Evolutionary conservation across 176 grass and related monocot species (phyloP), one percentile per base, ranked within the genome.

Genomic region (Eleusine indica): DNA sequence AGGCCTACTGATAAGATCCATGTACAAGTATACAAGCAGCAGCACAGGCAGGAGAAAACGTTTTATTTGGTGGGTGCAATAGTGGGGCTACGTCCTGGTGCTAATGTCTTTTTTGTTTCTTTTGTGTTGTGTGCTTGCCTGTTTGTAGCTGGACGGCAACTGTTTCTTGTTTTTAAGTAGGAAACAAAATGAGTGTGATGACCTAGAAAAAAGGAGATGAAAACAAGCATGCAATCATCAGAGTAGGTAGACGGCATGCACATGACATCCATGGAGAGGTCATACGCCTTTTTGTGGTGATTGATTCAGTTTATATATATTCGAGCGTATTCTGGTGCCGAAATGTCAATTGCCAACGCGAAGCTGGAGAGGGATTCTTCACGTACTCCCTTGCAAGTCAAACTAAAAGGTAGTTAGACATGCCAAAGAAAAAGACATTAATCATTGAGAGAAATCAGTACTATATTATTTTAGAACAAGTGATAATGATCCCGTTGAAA

Each of bases 221-320:
- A 15, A 80, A 80, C 76, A 75, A 63, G 66, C 17, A 41, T 49
- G 13, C 66, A 84, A 61, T 75, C 75, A 70, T 88, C 49, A 68
- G 14, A 49, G 19, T 82, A 48, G 58, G 67, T 74, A 79, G 19
- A 67, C 22, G 16, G 56, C 35, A 86, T 7, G 64, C 80, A 40
- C 80, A 77, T 85, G 82, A 68, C 46, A 29, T 48, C 19, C 18
- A 85, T 64, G 82, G 64, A 65, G 71, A 68, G 61, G 39, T 69
- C 63, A 25, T 37, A 73, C 25, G 19, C 40, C 43, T 16, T 82
- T 35, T 65, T 15, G 18, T 13, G 42, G n/a, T 61, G 70, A 85
- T 19, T 64, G 64, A 38, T 76, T 48, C 54, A 43, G 74, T 78
- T 66, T n/a, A 72, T 35, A 35, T 35, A 35, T 35, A 25, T 77